phyloP scores from a whole-genome alignment of 805 yeast species.

The Cyberlindnera meyerae region DNA sequence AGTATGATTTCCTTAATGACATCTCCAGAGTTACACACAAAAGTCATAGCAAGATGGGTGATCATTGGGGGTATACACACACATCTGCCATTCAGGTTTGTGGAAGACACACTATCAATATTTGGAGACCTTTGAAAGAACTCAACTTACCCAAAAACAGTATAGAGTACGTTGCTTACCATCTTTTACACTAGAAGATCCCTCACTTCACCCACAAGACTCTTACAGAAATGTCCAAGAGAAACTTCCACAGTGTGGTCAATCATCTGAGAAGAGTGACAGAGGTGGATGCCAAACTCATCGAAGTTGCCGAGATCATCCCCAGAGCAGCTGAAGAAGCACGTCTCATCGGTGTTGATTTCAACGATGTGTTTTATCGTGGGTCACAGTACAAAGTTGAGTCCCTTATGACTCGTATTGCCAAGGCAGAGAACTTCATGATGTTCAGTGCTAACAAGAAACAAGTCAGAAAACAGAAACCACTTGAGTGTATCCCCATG shows the following conservation, averaged over 20 bases:
- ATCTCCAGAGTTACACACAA: conserved; percentile 55
- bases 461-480: conserved; percentile 78
- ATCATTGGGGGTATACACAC: conserved; percentile 78
- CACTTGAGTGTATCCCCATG: conserved; percentile 82
- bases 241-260: conserved; percentile 32
- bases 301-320: conserved; percentile 56
- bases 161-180: conserved; percentile 69
- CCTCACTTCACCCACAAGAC: conserved; percentile 54
- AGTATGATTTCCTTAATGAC: conserved; percentile 49
- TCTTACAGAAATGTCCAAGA: conserved; percentile 45
- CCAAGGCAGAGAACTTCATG: conserved; percentile 70
- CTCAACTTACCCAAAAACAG: conserved; percentile 62
- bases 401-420: conserved; percentile 67
- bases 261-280: conserved; percentile 44
- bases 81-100: conserved; percentile 63
- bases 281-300: conserved; percentile 35
- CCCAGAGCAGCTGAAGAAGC: conserved; percentile 77
- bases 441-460: conserved; percentile 73
- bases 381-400: conserved; percentile 96
- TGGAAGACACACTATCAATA: conserved; percentile 80
- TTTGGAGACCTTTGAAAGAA: conserved; percentile 79
- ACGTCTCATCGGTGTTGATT: conserved; percentile 82
- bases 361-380: conserved; percentile 76
- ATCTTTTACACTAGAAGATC: conserved; percentile 58
- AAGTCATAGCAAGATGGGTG: conserved; percentile 50